Evolutionary conservation across 2,329 filamentous ascomycete genomes (phyloP), one percentile per base, ranked within the genome.

Genomic region (Waltergamsia citrina): DNA sequence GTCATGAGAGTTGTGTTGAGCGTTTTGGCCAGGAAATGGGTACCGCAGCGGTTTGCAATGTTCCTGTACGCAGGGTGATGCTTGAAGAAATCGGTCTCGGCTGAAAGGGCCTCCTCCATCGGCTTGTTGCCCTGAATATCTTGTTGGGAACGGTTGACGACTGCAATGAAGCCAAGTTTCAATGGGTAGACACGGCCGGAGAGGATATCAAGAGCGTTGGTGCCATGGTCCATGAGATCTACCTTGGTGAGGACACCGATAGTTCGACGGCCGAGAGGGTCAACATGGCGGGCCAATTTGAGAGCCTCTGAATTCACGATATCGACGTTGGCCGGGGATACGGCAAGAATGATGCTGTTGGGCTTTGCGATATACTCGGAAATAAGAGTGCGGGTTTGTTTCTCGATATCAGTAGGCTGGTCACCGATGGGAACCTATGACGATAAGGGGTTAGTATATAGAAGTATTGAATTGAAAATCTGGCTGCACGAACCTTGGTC

Each of bases 351-450:
- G 51, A 98, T 94, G 61, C 90, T 95, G 71, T 98, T 98, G 11
- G 92, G 90, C 64, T 98, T 98, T 38, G 88, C 88, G 52, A 96
- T 98, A 56, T 95, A 98, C 65, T 98, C 92, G 36, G 88, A 84
- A 49, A 98, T 96, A 49, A 98, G 74, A 46, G 86, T 94, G 43
- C 90, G 78, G 21, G 92, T 98, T 63, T 98, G 92, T 62, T 95
- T 96, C 69, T 98, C 92, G 52, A 98, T 98, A 53, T 98, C 92
- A 49, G 84, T 80, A 7, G 92, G 92, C 56, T 98, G 92, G 56
- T 98, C 92, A 45, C 92, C 92, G 56, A 98, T 96, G 20, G 92
- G 92, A 38, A 95, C 88, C 80, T 85, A 22, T 29, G 18, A 19
- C 26, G 28, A 28, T 40, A 14, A 35, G 28, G 21, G 15, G 21